Base-by-base conservation (phyloP, 768 basidiomycete species). In the Xerocomellus chrysenteron region DNA sequence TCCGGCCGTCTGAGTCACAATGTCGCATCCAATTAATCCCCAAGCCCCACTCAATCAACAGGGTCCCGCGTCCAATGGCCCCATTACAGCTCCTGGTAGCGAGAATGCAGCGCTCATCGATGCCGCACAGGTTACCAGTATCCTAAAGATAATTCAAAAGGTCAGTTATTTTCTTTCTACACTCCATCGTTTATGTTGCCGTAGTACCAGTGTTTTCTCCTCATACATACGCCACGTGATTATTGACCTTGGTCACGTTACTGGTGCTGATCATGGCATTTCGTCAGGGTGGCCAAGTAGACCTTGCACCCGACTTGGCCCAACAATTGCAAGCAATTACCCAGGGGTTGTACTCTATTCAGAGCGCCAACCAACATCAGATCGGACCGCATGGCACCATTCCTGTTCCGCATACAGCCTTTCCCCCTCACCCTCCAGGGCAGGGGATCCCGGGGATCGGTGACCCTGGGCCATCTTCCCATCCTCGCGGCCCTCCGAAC, bases 401-500 rank as follows among this genome's bases (percentile, higher is more conserved):
- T 28, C 57, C 62, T 4, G 78, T 78, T 55, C 80, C 79, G 54
- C 82, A 82, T 65, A 70, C 78, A 46, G 49, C 48, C 10, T 65
- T 65, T 44, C 3, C 61, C 16, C 19, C 40, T 3, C 52, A 65
- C 58, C 36, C 69, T 54, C 59, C 71, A 62, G 62, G 69, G 1
- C 67, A 59, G 65, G 80, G 77, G 2, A 65, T 83, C 32, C 78
- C 83, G 17, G 79, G 79, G 19, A 79, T 86, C 47, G 80, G 80
- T 36, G 86, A 88, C 57, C 84, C 86, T 3, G 86, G 87, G 9
- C 85, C 86, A n/a, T 87, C 86, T 4, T 85, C 85, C 0, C 87
- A 87, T 62, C 86, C 85, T 5, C 81, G 82, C 6, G 86, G 86
- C 0, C 86, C 86, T 4, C 86, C 86, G 5, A 82, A 80, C 54